Evolutionary conservation across 495 filamentous ascomycete species (phyloP), one percentile per base, ranked within the genome.

Genomic region (Evansstolkia leycettana): DNA sequence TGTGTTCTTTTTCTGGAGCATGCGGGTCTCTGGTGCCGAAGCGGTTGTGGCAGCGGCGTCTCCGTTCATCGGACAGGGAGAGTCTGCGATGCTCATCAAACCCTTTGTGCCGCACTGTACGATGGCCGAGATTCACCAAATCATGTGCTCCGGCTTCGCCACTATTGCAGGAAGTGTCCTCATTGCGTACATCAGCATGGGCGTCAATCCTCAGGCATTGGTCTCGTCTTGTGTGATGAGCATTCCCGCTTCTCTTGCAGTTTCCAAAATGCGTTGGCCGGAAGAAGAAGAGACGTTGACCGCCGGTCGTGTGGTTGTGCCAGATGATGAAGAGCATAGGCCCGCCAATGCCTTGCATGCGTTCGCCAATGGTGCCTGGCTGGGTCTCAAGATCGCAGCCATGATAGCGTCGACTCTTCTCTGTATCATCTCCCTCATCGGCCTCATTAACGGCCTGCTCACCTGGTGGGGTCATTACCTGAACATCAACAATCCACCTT

Each of bases 11-110:
- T 90, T 88, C 71, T 92, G 83, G 80, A 66, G 58, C 28, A 77
- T 94, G 68, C 67, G 73, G 7, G 83, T 93, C n/a, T 90, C 84
- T n/a, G 87, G 87, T 27, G 84, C 82, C 30, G 87, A 94, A 52
- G 84, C 87, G 15, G 81, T 94, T 18, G 87, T 94, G 17, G 87
- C 87, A 18, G 82, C 86, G 28, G 87, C 87, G n/a, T 87, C 86
- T 4, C 87, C 87, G 1, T 94, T 94, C 60, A 88, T 94, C 44
- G 87, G 87, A 19, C 86, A 90, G 61, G 87, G 87, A 42, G 87
- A 94, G 65, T 87, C 82, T 6, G 87, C 83, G 23, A 89, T 94
- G 80, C 62, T 94, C 33, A 85, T 94, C 61, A 75, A 76, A 25
- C 85, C 85, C 5, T 94, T 88, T 57, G 73, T 94, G 31, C 60